Evolutionary conservation across 805 yeast species (phyloP), one percentile per base, ranked within the genome.

Genomic region (Komagataella pastoris): DNA sequence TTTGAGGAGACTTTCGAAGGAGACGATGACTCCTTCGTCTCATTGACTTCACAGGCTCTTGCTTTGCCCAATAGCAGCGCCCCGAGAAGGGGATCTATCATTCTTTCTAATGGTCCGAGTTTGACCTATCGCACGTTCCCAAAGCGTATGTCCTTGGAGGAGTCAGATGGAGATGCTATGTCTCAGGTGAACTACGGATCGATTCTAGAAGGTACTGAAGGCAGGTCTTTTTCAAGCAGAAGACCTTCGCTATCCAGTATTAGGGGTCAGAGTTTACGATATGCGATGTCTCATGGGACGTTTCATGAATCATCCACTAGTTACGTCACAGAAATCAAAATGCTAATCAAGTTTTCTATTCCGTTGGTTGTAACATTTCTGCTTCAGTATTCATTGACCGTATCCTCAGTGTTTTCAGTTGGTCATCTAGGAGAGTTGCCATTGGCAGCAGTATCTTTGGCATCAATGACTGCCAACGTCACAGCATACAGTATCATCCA

Each of bases 391-490:
- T 83, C 89, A 0, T 69, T 85, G 49, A 81, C 88, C 3, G 82
- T 85, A 50, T 88, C 89, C 14, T 81, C 88, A 0, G 85, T 85
- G 40, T 84, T 85, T 61, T 80, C 85, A 2, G 90, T 84, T 30
- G 89, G 91, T 7, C 78, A 81, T 56, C 71, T 85, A 51, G 90
- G 91, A 2, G 76, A 79, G 44, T 72, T 74, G 21, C 88, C 83
- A 57, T 69, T 85, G 49, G 91, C 89, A 14, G 91, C 88, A 36
- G 85, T 83, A 6, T 79, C 88, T 14, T 66, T 85, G 49, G 83
- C 86, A 17, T 76, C 85, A 18, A 84, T 85, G 88, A 82, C 89
- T 3, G 85, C 88, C 6, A 85, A 83, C 60, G 83, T 85, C 51
- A 74, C 85, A 3, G 90, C 88, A 1, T 77, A 83, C 54, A 85